Base-by-base conservation (phyloP, 148 eudicot genomes). In the Vaccinium vitisidaea region DNA sequence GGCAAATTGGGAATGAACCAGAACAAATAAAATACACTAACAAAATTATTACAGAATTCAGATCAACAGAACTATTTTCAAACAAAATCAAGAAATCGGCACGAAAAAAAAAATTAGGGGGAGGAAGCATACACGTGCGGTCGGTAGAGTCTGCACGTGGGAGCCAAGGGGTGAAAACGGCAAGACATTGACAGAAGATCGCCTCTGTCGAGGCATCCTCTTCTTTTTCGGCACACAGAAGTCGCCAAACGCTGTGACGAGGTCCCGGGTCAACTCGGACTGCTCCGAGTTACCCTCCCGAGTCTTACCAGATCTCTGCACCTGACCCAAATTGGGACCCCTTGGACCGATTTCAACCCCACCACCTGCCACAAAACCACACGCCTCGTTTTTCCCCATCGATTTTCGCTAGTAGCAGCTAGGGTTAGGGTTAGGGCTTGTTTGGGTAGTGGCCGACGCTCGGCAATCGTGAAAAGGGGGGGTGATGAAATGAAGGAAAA, bases 91-190 rank as follows among this genome's bases (percentile, higher is more conserved):
- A 77, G 13, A 21, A n/a, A 61, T 43, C 12, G 30, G 13, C 8
- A 36, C 39, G 2, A 21, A 15, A 19, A 49, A 58, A 83, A 16
- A 32, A 56, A 89, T 91, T 82, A 39, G 90, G 83, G 88, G 92
- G 80, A 18, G 79, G 43, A 52, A 85, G 89, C 91, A 16, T 58
- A 74, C 82, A 86, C 94, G 95, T 88, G 91, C 80, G 89, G 90
- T 82, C 39, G 15, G 39, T 8, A 59, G 65, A 4, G 59, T 58
- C 0, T 86, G 90, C 91, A 88, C 89, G 91, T 89, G 67, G 11
- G 81, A 18, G 61, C 2, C 19, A 2, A 12, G 3, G 19, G 86
- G 15, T 25, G 83, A n/a, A 49, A 43, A 76, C 8, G 86, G 54
- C 32, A 87, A 52, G 69, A 56, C 16, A 46, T 59, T 15, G 13